phyloP scores from a whole-genome alignment of 495 filamentous ascomycete genomes.

The Penicillium psychrofluorescens region DNA sequence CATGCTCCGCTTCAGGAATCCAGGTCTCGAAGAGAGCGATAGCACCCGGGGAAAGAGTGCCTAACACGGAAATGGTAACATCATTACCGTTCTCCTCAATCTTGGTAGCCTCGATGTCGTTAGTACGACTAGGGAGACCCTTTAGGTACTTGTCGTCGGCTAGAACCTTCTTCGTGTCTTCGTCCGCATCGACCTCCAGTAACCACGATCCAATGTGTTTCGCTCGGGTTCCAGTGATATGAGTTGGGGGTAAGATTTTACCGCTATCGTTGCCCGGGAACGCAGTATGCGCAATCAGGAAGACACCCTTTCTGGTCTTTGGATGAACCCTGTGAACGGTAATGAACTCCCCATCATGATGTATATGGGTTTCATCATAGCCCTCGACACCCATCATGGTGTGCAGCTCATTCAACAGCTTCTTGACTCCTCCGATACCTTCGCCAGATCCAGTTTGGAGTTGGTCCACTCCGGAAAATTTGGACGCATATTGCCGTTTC shows the following conservation, averaged over 20 bases:
- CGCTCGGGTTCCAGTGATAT: conserved; percentile 63
- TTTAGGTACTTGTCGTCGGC: conserved; percentile 62
- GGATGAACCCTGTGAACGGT: conserved; percentile 95
- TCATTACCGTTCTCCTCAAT: conserved; percentile 61
- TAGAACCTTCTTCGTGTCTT: conserved; percentile 56
- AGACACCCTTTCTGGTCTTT: conserved; percentile 81
- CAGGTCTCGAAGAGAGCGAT: conserved; percentile 94
- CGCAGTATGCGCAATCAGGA: conserved; percentile 90
- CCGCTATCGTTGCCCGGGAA: conserved; percentile 82
- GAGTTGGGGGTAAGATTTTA: conserved; percentile 65
- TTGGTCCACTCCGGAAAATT: conserved; percentile 51
- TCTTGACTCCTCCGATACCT: conserved; percentile 85
- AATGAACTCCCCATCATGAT: conserved; percentile 92
- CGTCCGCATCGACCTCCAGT: conserved; percentile 69
- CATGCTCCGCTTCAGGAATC: conserved; percentile 78
- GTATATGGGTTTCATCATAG: conserved; percentile 92
- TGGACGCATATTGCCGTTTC: conserved; percentile 69
- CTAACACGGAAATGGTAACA: conserved; percentile 73
- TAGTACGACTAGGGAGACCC: conserved; percentile 75
- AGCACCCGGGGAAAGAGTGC: conserved; percentile 81
- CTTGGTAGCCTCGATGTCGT: conserved; percentile 60
- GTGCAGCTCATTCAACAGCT: conserved; percentile 86
- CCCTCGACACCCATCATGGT: conserved; percentile 87
- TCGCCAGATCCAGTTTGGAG: conserved; percentile 56
- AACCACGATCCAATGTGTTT: conserved; percentile 83